phyloP scores from a whole-genome alignment of 176 grass and related monocot genomes.

The Saccharum officinarum region DNA sequence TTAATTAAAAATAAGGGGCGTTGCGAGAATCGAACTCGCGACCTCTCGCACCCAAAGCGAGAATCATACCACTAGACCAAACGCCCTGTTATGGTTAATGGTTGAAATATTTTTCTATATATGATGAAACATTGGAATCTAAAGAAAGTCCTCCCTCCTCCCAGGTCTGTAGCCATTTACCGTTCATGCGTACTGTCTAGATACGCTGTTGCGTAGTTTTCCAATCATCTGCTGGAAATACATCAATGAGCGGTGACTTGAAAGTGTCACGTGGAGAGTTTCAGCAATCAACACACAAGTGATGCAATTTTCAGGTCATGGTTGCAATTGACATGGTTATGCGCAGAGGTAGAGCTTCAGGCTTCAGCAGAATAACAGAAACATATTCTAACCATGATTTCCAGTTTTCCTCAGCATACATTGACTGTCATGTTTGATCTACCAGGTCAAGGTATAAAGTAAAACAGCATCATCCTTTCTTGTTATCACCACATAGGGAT shows the following conservation, averaged over 20 bases:
- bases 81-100: slow-evolving; percentile 33
- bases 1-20: slow-evolving; percentile 57
- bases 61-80: slow-evolving; percentile 99
- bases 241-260: not conserved
- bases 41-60: slow-evolving; percentile 99
- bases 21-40: slow-evolving; percentile 97
- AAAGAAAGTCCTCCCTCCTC: not conserved
- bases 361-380: not conserved
- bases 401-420: not conserved
- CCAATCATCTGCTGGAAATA: not conserved
- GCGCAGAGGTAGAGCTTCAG: not conserved
- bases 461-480: not conserved
- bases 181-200: not conserved
- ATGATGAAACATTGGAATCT: not conserved
- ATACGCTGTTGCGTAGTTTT: not conserved
- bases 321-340: not conserved
- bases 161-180: not conserved
- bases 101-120: not conserved
- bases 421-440: not conserved
- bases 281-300: not conserved
- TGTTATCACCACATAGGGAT: not conserved
- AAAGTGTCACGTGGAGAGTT: not conserved
- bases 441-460: not conserved
- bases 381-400: not conserved
- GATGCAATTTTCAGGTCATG: not conserved